Percentiles rank a stretch among this genome's conserved stretches.
Conservation (phyloP, 2,329 filamentous ascomycete genomes). For the Albifimbria verrucaria region DNA sequence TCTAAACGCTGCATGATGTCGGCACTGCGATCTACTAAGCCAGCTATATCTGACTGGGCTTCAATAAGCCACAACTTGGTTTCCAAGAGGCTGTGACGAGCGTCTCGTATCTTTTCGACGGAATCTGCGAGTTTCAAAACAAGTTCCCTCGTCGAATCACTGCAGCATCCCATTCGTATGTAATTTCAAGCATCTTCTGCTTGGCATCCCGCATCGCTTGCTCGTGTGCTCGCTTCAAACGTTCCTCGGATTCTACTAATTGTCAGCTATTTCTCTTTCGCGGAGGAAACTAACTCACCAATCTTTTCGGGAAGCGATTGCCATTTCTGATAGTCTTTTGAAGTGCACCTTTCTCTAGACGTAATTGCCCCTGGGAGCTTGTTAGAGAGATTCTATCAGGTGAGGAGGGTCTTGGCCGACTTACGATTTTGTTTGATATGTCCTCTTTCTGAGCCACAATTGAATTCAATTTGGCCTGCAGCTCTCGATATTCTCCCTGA, state of each 20-base stretch:
- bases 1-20: conserved; percentile 54
- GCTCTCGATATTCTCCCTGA: conserved; percentile 31
- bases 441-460: conserved; percentile 41
- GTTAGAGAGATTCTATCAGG: background rate
- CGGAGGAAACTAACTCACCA: conserved; percentile 41
- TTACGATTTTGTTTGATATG: conserved; percentile 35
- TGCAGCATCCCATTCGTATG: conserved; percentile 52
- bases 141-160: conserved; percentile 54
- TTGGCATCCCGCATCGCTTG: conserved; percentile 28
- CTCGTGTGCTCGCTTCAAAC: conserved; percentile 24
- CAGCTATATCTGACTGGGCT: conserved; percentile 73
- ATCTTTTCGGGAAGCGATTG: conserved; percentile 68
- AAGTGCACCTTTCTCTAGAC: conserved; percentile 61
- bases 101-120: conserved; percentile 58
- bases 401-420: conserved; percentile 8
- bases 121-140: conserved; percentile 53
- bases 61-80: conserved; percentile 71
- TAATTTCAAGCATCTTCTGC: conserved; percentile 43
- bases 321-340: conserved; percentile 66
- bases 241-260: conserved; percentile 31
- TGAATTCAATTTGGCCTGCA: conserved; percentile 35
- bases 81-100: conserved; percentile 64
- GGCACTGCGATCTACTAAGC: conserved; percentile 63
- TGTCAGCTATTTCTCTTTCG: conserved; percentile 13
- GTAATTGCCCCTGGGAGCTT: conserved; percentile 41